phyloP scores from a whole-genome alignment of 345 rosid species.

The Excoecaria cochinchinensis region DNA sequence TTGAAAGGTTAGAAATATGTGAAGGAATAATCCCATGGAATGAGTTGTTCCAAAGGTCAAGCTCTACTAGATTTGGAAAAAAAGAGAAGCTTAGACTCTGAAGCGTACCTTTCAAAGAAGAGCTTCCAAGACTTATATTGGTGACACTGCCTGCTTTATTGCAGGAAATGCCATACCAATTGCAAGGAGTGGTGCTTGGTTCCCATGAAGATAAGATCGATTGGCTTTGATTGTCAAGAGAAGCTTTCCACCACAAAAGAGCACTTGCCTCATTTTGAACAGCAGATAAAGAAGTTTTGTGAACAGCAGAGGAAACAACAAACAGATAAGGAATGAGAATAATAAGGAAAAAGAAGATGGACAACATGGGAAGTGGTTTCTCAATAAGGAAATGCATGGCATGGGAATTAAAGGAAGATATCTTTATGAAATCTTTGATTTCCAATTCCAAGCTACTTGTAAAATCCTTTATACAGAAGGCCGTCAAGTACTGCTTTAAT shows the following conservation, averaged over 20 bases:
- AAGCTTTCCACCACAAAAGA: neutral
- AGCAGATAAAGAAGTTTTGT: no score
- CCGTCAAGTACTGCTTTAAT: no score
- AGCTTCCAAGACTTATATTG: slow-evolving; percentile 15
- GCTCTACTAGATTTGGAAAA: slow-evolving; percentile 16
- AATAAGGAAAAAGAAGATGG: no score
- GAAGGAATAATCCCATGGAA: slow-evolving; percentile 13
- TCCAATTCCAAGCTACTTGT: no score
- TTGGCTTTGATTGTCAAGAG: neutral
- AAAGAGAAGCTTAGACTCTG: slow-evolving; percentile 27
- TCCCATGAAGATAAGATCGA: neutral
- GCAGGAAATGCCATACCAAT: slow-evolving; percentile 28
- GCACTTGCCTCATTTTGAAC: neutral
- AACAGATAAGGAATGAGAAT: no score
- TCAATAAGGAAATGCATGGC: no score
- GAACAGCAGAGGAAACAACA: no score
- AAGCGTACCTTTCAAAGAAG: slow-evolving; percentile 3
- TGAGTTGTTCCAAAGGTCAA: slow-evolving; percentile 13
- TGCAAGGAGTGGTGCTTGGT: neutral
- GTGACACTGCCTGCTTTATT: slow-evolving; percentile 15
- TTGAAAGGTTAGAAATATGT: neutral
- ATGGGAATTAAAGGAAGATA: no score
- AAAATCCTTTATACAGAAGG: no score
- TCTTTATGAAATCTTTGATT: no score
- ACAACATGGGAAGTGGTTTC: no score